Evolutionary conservation across 768 basidiomycete genomes (phyloP), one percentile per base, ranked within the genome.

Genomic region (Auriscalpium vulgare): DNA sequence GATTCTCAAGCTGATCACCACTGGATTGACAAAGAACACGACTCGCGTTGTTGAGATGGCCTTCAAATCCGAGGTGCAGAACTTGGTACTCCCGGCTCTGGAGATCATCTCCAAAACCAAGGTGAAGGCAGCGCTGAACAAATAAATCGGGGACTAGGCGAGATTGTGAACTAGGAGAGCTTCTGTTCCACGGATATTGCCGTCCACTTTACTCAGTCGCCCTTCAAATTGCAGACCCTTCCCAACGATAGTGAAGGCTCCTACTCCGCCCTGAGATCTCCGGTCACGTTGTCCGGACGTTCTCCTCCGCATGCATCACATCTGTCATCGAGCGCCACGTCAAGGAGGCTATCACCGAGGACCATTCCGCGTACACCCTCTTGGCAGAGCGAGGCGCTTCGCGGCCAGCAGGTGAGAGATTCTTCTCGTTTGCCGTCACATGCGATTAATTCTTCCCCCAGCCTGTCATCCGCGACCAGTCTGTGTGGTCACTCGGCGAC

Each of bases 31-130:
- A 9, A 84, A 87, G 71, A 92, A 92, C 62, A 93, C 91, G 13
- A 90, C 89, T 9, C 81, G 89, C 11, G 88, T 92, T 49, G 91
- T 94, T 46, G 91, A 94, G 72, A 79, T 87, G 78, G 91, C 90
- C 13, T 86, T 93, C 65, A 91, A 91, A 74, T 76, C 73, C 51
- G 91, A 92, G 66, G 86, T 92, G 14, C 88, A 89, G 66, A 85
- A 78, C 63, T 90, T 88, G 0, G 88, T 94, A 11, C 74, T 92
- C 17, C 91, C 91, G 4, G 81, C 89, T 8, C 75, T 93, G 37
- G 89, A 91, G 67, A 84, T 73, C 54, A 89, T 92, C 67, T 92
- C 89, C 8, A 87, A 84, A 70, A 82, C 71, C 50, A 91, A 93
- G 69, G 87, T 95, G 54, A 86, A 84, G 68, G 71, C 80, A 4